Evolutionary conservation across 2,329 filamentous ascomycete genomes (phyloP), one percentile per base, ranked within the genome.

Genomic region (Chrysoporthe austroafricana): DNA sequence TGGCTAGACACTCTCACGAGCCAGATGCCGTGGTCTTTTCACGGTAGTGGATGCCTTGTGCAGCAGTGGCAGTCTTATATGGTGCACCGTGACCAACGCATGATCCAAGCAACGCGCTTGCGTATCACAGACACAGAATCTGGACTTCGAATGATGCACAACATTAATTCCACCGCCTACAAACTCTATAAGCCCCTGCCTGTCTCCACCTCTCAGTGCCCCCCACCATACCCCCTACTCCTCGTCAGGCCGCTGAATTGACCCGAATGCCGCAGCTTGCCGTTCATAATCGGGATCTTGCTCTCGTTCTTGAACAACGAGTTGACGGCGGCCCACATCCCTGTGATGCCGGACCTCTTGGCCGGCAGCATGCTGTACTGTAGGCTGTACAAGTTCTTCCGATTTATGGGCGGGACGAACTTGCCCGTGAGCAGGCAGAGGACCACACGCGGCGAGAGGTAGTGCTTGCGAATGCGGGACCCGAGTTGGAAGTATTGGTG

Each of bases 301-400:
- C 80, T 86, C 80, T 72, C 80, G 8, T 77, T 77, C 8, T 81
- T 80, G 42, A 80, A 74, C 60, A 85, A 75, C 42, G 79, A 80
- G 70, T 86, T 91, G 66, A 96, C 80, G 50, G 87, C 86, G 56
- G 86, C 83, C 96, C 96, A 99, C 77, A 98, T 90, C 76, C 97
- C 94, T 73, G 87, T 84, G 67, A 98, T 91, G 2, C 90, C 89
- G 0, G 93, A 91, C 57, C 96, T 84, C 64, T 87, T 87, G 8
- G 92, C 91, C 0, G 96, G 96, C 52, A 99, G 85, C 93, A 98
- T 98, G 81, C 93, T 97, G 79, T 99, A 99, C 80, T 99, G 96
- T 74, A 99, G 83, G 73, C 93, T 96, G 80, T 99, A 99, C 62
- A 99, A 84, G 75, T 96, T 96, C 76, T 94, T 95, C 63, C 96